Conservation (phyloP, 23 red algal genomes). For the Gracilaria caudata region DNA sequence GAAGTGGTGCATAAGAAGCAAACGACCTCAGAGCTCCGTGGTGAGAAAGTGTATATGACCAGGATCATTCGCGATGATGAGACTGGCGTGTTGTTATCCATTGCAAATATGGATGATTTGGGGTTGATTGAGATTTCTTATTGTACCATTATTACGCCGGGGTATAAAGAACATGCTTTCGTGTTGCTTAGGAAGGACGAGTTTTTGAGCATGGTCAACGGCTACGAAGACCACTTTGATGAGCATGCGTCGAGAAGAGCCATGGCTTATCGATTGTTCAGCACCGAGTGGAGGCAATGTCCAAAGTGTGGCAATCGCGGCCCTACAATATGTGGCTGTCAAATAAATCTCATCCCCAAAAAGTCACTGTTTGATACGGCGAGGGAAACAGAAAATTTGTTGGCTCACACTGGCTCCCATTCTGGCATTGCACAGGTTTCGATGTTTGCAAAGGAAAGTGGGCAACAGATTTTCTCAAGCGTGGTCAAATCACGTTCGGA, state of each 20-base stretch:
- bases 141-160: constrained; percentile 11
- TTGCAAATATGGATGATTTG: constrained; percentile 1
- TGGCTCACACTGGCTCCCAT: constrained; percentile 6
- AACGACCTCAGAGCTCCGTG: not conserved
- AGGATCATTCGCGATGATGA: constrained; percentile 28
- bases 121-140: constrained; percentile 39
- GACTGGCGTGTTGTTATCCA: not conserved
- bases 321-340: constrained; percentile 10
- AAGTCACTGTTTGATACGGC: not conserved
- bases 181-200: not conserved
- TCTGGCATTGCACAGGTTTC: constrained; percentile 25
- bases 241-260: not conserved
- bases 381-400: not conserved
- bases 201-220: not conserved
- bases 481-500: not conserved
- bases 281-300: constrained; percentile 32
- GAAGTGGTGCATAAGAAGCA: constrained; percentile 15
- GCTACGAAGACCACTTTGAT: not conserved
- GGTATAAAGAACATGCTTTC: constrained; percentile 32
- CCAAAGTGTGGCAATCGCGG: not conserved
- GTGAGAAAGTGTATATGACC: constrained; percentile 7
- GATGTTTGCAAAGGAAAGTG: not conserved
- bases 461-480: not conserved
- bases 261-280: constrained; percentile 23
- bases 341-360: not conserved